Evolutionary conservation across 495 filamentous ascomycete species (phyloP), one percentile per base, ranked within the genome.

Genomic region (Xylaria sp.): DNA sequence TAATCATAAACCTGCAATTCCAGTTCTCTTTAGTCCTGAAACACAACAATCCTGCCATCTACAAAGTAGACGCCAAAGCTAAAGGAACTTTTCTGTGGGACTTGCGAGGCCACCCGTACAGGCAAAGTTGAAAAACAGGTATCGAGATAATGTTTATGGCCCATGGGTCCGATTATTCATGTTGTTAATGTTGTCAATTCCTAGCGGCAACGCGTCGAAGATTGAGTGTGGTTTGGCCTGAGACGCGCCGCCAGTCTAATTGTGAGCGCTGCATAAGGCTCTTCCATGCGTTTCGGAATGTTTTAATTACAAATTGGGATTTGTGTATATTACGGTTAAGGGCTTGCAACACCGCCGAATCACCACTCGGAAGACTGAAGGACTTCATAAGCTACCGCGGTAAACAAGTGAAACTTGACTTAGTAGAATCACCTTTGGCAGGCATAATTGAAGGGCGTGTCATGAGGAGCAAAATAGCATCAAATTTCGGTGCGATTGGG

Each of bases 1-100:
- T 61, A 41, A 61, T 41, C 59, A 21, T 26, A 11, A 61, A 41
- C 26, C 37, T 61, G n/a, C 52, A 61, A 61, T 61, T 61, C 59
- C 59, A 61, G 21, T 61, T 61, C 19, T 5, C 29, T 24, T 21
- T 3, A 15, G 17, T 24, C 12, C 59, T 61, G 59, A 61, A 61
- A 61, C 59, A 24, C 5, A 33, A 8, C 8, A 24, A 26, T 26
- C 24, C 50, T 53, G 46, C 35, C 7, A 7, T 41, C 40, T 37
- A 8, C 4, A 8, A 37, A 37, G n/a, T 37, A 37, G 35, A 37
- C 41, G 11, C 41, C 41, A 43, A 1, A 43, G 41, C 41, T 5
- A 7, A 26, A 59, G 33, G 57, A 37, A 59, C 57, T 59, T 59
- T 59, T 59, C 31, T 59, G 33, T 59, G 57, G 31, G 37, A 37